Evolutionary conservation across 179 eudicot species (phyloP), one percentile per base, ranked within the genome.

Genomic region (Beta macrorhiza): DNA sequence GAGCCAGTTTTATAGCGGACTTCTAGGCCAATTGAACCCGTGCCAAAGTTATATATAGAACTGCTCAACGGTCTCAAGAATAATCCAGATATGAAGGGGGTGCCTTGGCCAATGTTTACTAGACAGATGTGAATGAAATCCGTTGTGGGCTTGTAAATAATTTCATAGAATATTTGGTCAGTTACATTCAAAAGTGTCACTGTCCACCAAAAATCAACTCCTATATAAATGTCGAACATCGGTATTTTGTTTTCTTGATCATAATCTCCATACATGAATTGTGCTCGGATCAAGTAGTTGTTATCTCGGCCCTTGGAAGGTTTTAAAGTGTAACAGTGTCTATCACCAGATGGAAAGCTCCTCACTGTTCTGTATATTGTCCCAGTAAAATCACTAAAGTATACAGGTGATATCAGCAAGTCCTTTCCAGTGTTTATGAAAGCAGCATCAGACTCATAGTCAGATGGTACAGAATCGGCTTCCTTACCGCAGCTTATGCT

Each of bases 281-380:
- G 25, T 20, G 76, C 78, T 64, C 78, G 16, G 42, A 74, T 80
- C 65, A 80, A 65, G 53, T 80, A 80, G 0, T 29, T 74, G 0
- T 16, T 17, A 37, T 53, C 42, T 19, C 19, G 69, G 12, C 81
- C 81, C 9, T 70, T 45, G 12, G 5, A 6, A 17, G 78, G 78
- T 49, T 64, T 53, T 32, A 74, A 25, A n/a, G 77, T 79, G 70
- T 79, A 79, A 32, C 82, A 79, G 58, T 79, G 72, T 58, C 82
- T 72, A 9, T 5, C 7, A 0, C 77, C 82, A 20, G 56, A 67
- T 8, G 81, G 81, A 19, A 79, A 79, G 56, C 72, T 72, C 72
- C 82, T 22, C 10, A 79, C 14, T 20, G 76, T 79, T 14, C 20
- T 59, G 59, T 44, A 72, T 37, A 45, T 19, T 58, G 45, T 5